phyloP scores from a whole-genome alignment of 805 yeast genomes.

The Saturnispora galanensis region DNA sequence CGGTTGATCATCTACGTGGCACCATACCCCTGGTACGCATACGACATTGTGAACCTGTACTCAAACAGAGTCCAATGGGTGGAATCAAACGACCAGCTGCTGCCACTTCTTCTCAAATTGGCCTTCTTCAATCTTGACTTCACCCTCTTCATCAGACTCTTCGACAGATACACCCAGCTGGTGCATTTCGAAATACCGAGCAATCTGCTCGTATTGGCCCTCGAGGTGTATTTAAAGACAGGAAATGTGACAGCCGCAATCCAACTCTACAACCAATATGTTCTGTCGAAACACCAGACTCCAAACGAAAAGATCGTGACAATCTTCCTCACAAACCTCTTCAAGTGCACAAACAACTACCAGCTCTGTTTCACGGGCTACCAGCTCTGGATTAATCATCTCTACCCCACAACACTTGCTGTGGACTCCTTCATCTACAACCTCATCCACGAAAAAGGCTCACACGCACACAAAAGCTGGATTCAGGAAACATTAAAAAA shows the following conservation, averaged over 20 bases:
- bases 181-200: slow-evolving; percentile 10
- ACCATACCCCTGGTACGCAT: slow-evolving; percentile 14
- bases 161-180: slow-evolving; percentile 13
- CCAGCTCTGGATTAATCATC: slow-evolving; percentile 20
- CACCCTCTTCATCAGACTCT: slow-evolving; percentile 18
- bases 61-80: slow-evolving; percentile 13
- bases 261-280: slow-evolving; percentile 23
- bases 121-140: slow-evolving; percentile 17
- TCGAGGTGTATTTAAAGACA: slow-evolving; percentile 19
- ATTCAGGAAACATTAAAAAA: slow-evolving; percentile 12
- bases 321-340: slow-evolving; percentile 16
- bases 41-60: slow-evolving; percentile 15
- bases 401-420: slow-evolving; percentile 11
- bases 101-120: slow-evolving; percentile 14
- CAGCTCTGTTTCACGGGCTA: slow-evolving; percentile 19
- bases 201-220: slow-evolving; percentile 16
- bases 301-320: slow-evolving; percentile 15
- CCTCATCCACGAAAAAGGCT: slow-evolving; percentile 14
- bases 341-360: slow-evolving; percentile 15
- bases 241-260: slow-evolving; percentile 21
- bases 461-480: slow-evolving; percentile 18
- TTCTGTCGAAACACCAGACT: slow-evolving; percentile 13
- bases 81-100: slow-evolving; percentile 11
- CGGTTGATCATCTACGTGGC: slow-evolving; percentile 15
- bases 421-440: slow-evolving; percentile 20